These are phyloP conservation scores for Colletotrichum siamense DNA, from an alignment of 2,329 filamentous ascomycete species.

Conservation along the genomic window DNA sequence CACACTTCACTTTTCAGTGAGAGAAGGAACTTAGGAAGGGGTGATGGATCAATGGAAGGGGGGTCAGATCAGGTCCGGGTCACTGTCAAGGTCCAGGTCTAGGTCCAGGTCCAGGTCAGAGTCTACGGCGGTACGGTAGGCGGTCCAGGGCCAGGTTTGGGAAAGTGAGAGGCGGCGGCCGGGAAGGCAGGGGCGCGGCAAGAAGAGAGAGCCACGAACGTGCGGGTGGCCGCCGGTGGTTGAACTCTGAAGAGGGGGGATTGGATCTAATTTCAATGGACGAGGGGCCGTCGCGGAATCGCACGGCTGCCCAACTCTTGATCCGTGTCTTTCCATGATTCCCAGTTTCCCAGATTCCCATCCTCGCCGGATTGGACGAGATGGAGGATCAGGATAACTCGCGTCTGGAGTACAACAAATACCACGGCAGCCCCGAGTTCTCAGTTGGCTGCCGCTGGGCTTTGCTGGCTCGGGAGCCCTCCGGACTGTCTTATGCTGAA, in stretches of 20 bases:
- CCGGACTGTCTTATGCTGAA: neutral
- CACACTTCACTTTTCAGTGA: slow-evolving; percentile 7
- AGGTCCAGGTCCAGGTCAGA: neutral
- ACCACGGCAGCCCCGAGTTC: neutral
- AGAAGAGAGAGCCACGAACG: neutral
- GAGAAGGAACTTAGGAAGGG: neutral
- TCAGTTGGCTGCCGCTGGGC: neutral
- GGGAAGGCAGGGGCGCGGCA: neutral
- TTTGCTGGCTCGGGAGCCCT: neutral
- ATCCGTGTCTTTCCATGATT: neutral
- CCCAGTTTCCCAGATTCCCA: neutral
- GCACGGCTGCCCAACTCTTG: neutral
- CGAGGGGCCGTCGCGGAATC: slow-evolving; percentile 11
- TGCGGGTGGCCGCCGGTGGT: neutral
- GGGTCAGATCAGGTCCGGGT: slow-evolving; percentile 13
- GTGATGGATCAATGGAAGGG: neutral
- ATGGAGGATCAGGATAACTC: neutral
- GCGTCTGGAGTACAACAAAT: neutral
- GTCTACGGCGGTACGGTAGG: neutral
- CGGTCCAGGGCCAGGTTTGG: neutral
- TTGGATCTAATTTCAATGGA: slow-evolving; percentile 17
- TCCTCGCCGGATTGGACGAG: neutral
- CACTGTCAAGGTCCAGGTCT: slow-evolving; percentile 3
- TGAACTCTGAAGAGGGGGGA: neutral
- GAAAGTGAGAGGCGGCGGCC: neutral